Base-by-base conservation (phyloP, 306 rosid species). In the Dryas alaskensis region DNA sequence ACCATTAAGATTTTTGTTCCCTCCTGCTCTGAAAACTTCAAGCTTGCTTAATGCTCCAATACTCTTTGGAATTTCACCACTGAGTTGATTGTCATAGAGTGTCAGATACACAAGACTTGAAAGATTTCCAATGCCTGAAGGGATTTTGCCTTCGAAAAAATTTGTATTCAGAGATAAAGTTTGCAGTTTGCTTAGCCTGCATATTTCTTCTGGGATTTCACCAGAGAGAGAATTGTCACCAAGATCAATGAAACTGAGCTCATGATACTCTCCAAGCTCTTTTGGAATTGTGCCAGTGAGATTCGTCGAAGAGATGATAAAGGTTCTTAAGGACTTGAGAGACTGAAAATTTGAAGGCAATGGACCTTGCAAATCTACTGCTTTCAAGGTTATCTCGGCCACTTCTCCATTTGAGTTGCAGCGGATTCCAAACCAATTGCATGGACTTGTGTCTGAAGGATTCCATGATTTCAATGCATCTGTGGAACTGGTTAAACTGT, bases 361-460 rank as follows among this genome's bases (percentile, higher is more conserved):
- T 64, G 91, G 78, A 44, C 98, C 98, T 72, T 84, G 85, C 74
- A 93, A 83, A 70, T 85, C 86, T 62, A 87, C 16, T 76, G 86
- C 73, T 43, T 51, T 86, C 79, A 93, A 60, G 79, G 71, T 66
- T 76, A 93, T 78, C 81, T 90, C 89, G 8, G 72, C 72, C 62
- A 93, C 89, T n/a, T 83, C 64, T 44, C 90, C 89, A 46, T 86
- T 73, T 13, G 62, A 72, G 70, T 84, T 78, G 93, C 98, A 93
- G 70, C 58, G 65, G 69, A 93, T 78, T 4, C 98, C 98, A 60
- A 89, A 76, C 98, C 98, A 93, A 55, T 70, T 83, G 91, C 98
- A 93, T 77, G 98, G 92, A 16, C 66, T 84, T 61, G 66, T 42
- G 81, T 80, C 82, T 46, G 72, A 77, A 14, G 91, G 73, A 19